A percentile compares a stretch with the other conserved stretches of the same genome.
Evolutionary conservation across 2,329 filamentous ascomycete genomes (phyloP).

Genomic region (Cytospora paraplurivora): DNA sequence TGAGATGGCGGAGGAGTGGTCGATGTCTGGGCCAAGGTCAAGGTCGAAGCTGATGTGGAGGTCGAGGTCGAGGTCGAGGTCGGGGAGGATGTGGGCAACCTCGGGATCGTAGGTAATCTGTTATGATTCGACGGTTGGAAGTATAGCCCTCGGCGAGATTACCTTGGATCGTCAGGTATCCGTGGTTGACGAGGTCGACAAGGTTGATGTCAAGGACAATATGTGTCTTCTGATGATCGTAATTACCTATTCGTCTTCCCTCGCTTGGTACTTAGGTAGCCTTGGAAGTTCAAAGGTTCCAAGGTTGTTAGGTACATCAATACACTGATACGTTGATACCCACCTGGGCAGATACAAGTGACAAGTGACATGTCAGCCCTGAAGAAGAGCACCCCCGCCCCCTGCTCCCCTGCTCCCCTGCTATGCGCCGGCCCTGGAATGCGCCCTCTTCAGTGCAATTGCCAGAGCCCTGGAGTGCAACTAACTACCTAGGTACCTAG

Average conservation of each 20-base stretch:
- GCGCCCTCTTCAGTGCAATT: too few species aligned
- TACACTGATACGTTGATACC: neutral
- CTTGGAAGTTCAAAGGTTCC: neutral
- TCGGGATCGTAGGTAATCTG: neutral
- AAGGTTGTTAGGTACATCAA: neutral
- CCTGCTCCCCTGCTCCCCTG: too few species aligned
- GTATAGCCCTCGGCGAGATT: neutral
- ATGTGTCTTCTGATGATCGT: slow-evolving; percentile 21
- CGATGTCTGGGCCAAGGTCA: neutral
- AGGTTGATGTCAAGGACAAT: too few species aligned
- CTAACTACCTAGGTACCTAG: too few species aligned
- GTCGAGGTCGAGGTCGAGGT: neutral
- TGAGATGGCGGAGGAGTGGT: neutral
- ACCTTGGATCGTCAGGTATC: neutral
- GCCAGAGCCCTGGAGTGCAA: too few species aligned
- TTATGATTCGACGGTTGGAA: neutral
- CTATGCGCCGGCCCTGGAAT: too few species aligned
- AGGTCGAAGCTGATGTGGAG: neutral
- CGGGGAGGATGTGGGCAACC: neutral
- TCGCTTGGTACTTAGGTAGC: too few species aligned
- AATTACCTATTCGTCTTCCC: neutral
- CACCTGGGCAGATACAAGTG: slow-evolving; percentile 8
- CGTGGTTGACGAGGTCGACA: slow-evolving; percentile 5
- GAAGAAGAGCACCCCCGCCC: too few species aligned
- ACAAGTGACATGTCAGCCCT: slow-evolving; percentile 2